These are phyloP conservation scores for Cryptosporidium xiaoi DNA, from an alignment of 169 alveolate species.

Conservation along the genomic window DNA sequence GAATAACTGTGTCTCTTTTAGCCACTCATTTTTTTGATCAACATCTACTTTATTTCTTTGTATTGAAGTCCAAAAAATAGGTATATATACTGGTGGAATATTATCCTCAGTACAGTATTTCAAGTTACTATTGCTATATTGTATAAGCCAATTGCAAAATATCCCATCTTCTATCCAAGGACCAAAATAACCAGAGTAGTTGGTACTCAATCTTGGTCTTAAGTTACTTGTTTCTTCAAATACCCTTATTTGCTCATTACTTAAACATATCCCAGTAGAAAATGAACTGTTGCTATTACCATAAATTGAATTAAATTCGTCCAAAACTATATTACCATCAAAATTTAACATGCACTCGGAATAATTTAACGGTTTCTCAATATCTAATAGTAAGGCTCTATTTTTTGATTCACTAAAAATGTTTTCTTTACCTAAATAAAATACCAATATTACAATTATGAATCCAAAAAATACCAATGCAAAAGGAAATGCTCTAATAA, in stretches of 20 bases:
- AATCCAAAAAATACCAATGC: not conserved
- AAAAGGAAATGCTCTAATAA: not conserved
- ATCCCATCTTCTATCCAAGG: constrained; percentile 76
- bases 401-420: not conserved
- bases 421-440: not conserved
- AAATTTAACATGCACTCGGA: constrained; percentile 25
- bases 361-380: not conserved
- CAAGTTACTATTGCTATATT: not conserved
- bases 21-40: constrained; percentile 19
- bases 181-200: constrained; percentile 71
- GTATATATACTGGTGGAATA: constrained; percentile 52
- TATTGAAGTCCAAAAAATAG: constrained; percentile 75
- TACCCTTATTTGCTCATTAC: constrained; percentile 51
- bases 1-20: constrained; percentile 16
- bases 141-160: constrained; percentile 49
- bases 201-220: constrained; percentile 70
- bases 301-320: not conserved
- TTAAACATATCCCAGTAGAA: constrained; percentile 22
- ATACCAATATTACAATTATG: not conserved
- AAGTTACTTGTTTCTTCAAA: constrained; percentile 20
- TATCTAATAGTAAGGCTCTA: not conserved
- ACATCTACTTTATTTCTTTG: constrained; percentile 51
- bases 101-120: constrained; percentile 3
- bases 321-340: constrained; percentile 15
- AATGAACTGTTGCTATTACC: not conserved